A percentile compares a stretch with the other conserved stretches of the same genome.
phyloP scores from a whole-genome alignment of 2,329 filamentous ascomycete species.

The Alternaria brassicicola region DNA sequence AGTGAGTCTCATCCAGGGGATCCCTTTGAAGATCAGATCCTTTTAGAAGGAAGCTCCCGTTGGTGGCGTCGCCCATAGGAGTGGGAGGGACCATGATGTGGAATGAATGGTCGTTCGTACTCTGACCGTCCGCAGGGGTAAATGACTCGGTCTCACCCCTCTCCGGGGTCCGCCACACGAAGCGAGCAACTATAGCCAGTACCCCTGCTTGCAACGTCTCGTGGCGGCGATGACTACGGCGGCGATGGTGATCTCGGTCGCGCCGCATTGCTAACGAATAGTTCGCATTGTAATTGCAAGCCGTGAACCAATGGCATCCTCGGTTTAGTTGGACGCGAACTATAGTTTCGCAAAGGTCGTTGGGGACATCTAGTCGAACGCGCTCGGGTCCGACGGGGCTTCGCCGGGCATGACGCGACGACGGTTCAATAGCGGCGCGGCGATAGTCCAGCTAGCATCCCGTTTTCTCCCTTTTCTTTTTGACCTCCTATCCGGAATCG shows the following conservation, averaged over 20 bases:
- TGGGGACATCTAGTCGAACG: background rate
- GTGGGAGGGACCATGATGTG: background rate
- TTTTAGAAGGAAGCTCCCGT: conserved; percentile 5
- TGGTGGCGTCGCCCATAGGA: conserved; percentile 4
- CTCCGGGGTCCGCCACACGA: conserved; percentile 2
- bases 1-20: background rate
- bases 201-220: conserved; percentile 12
- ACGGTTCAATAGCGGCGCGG: conserved; percentile 4
- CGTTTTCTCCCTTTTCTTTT: conserved; percentile 2
- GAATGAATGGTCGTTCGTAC: background rate
- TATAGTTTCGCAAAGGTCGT: background rate
- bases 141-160: conserved; percentile 2
- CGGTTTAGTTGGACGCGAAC: background rate
- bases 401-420: conserved; percentile 3
- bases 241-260: conserved; percentile 6
- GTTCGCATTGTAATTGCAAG: conserved; percentile 10
- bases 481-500: conserved; percentile 3
- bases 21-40: conserved; percentile 1
- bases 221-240: conserved; percentile 2
- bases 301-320: background rate
- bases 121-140: conserved; percentile 1
- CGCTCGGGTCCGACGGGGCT: background rate
- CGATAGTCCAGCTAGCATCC: background rate
- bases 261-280: conserved; percentile 12
- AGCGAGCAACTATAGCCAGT: conserved; percentile 7